Base-by-base conservation (phyloP, 116 monocot genomes). In the Dioscorea cayenensis region DNA sequence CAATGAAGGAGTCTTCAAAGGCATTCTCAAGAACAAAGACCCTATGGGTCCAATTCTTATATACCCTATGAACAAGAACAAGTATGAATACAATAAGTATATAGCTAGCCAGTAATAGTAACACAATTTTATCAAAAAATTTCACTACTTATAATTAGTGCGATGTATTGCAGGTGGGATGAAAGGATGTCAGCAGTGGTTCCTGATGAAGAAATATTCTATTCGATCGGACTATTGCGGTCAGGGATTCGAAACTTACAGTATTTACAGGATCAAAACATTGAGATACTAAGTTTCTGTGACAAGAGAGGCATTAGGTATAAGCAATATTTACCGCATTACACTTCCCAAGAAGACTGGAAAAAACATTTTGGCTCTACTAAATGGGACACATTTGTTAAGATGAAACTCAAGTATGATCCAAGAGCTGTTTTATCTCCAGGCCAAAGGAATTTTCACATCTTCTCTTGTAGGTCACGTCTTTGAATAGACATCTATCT, bases 271-370 rank as follows among this genome's bases (percentile, higher is more conserved):
- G 23, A 63, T 18, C 77, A 78, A 64, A 94, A 89, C 28, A 51
- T 20, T 9, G 75, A 77, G 38, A 85, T 94, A 43, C 14, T 94
- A 7, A 55, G 43, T 14, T 79, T 87, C 38, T 89, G 93, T 43
- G 36, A 74, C 20, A 36, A 64, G 14, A 37, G 14, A 10, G 77
- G 70, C 10, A 87, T 94, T 28, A n/a, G 60, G 3, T 65, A 64
- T 38, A 94, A 94, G 77, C 84, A 89, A 28, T 94, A 94, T 63
- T 35, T 94, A 36, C 89, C 93, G 14, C 81, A 85, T 38, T 80
- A 87, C 74, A 52, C 38, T 17, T 76, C 25, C 0, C 18, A 25
- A 14, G 75, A 71, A 5, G 90, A 85, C 3, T 94, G 93, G 93
- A 79, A 27, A 75, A 78, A 73, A 6, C 93, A 94, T 67, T 89